These are phyloP conservation scores for Phytopythium sindhum DNA, from an alignment of 352 stramenopile species.

Conservation along the genomic window DNA sequence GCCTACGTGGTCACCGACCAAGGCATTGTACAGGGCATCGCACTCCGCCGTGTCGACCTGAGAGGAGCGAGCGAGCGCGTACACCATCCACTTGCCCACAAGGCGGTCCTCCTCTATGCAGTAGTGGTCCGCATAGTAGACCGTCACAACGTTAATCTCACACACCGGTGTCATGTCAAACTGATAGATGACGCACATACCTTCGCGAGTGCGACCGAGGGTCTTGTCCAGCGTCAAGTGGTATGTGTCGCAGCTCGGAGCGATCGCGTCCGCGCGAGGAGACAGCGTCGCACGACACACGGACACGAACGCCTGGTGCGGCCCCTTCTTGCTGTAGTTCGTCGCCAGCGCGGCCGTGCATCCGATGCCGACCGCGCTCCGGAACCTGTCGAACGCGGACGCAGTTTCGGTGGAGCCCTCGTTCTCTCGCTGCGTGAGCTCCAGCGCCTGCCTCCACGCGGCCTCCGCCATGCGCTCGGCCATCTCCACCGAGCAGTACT, in stretches of 20 bases:
- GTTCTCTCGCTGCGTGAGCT: constrained; percentile 32
- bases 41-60: constrained; percentile 29
- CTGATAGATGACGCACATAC: constrained; percentile 6
- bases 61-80: constrained; percentile 48
- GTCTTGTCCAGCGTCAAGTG: constrained; percentile 67
- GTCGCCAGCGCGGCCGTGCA: constrained; percentile 73
- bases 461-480: constrained; percentile 59
- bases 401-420: constrained; percentile 21
- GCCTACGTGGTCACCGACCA: constrained; percentile 26
- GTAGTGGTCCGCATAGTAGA: neutral
- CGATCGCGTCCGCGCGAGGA: neutral
- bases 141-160: neutral
- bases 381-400: constrained; percentile 32
- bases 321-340: constrained; percentile 52
- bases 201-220: constrained; percentile 33
- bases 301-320: constrained; percentile 70
- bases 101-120: constrained; percentile 59
- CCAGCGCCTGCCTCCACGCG: constrained; percentile 43
- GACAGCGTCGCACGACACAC: constrained; percentile 30
- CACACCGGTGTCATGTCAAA: neutral
- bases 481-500: constrained; percentile 60
- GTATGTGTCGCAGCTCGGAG: constrained; percentile 49
- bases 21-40: constrained; percentile 23
- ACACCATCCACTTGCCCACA: constrained; percentile 66
- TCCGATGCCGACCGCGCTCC: constrained; percentile 46